Evolutionary conservation across 2,329 filamentous ascomycete species (phyloP), one percentile per base, ranked within the genome.

Genomic region (Fusarium duplospermum): DNA sequence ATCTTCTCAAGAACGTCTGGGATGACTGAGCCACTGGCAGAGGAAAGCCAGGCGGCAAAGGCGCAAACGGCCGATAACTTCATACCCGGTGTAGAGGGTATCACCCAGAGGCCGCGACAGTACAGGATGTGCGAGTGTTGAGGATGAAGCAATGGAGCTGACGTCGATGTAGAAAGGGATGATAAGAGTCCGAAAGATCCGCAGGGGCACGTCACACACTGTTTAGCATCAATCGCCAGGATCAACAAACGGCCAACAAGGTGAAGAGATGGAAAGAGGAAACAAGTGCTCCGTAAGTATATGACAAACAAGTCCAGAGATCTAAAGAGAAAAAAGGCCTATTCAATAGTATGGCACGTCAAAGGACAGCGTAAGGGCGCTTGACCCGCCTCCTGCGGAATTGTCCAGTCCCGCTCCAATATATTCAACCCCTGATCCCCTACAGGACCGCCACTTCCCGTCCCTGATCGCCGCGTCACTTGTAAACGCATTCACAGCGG

Each of bases 1-100:
- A 68, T 22, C 45, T 63, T 62, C 35, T 33, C 64, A 4, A 71
- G 27, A 11, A 38, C 52, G 5, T 73, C n/a, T 2, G 70, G 73
- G 4, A 75, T 50, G 4, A 24, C 54, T 36, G 65, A 35, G 14
- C 58, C 65, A 27, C 65, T 63, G 31, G 68, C 58, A 31, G 47
- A 69, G 14, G 62, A 57, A 24, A 74, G 56, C 68, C 72, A 72
- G n/a, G 57, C 4, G 54, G 64, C 60, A 13, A 40, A 29, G 24
- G 29, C 62, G 24, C 47, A 61, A 27, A 64, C 33, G 20, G 56
- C 47, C 24, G 52, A 45, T 8, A 65, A 1, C 20, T 57, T 73
- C 73, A 75, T 75, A 4, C 16, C 47, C 20, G 31, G 18, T 4
- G n/a, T 29, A 20, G 14, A 52, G 31, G 45, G 7, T 18, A 16